Evolutionary conservation across 1,139 yeast species (phyloP), one percentile per base, ranked within the genome.

Genomic region (Taiozyma sp.): DNA sequence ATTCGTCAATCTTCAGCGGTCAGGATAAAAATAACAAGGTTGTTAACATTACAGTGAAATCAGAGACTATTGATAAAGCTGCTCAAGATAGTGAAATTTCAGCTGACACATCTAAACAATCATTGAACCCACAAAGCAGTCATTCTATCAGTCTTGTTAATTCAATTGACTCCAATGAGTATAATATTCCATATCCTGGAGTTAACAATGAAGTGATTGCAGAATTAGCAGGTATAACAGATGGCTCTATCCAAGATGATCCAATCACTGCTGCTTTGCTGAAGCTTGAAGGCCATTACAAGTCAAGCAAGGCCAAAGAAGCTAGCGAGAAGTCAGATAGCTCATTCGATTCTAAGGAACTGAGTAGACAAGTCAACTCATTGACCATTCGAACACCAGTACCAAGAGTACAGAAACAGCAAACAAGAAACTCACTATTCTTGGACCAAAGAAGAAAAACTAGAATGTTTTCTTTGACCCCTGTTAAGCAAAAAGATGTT

Each of bases 211-310:
- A 74, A 49, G 85, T 83, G 2, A 78, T 87, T 48, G 84, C 83
- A 47, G 89, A 84, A 61, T 74, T 88, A 49, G 92, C 93, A 1
- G 85, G 86, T 3, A 83, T 90, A 46, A 92, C 96, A 0, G 96
- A 90, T 64, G 92, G 85, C 53, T 73, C 84, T 1, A 72, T 79
- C 45, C 80, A 76, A 41, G 84, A 80, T 30, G 83, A 83, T 65
- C 97, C 96, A 0, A 74, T 91, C n/a, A 79, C 77, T 51, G 80
- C 82, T 50, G 93, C 97, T 0, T 72, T 91, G 55, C 74, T 76
- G 65, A 89, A 87, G 65, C 71, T 91, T 32, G 96, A 88, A 67
- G 97, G 97, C 0, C 80, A 76, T 42, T 76, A 70, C 46, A 52
- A 55, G 36, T 60, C 51, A 44, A 27, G 28, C 12, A 24, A 9